Conservation (phyloP, 2,329 filamentous ascomycete genomes). For the Zymoseptoria tritici region DNA sequence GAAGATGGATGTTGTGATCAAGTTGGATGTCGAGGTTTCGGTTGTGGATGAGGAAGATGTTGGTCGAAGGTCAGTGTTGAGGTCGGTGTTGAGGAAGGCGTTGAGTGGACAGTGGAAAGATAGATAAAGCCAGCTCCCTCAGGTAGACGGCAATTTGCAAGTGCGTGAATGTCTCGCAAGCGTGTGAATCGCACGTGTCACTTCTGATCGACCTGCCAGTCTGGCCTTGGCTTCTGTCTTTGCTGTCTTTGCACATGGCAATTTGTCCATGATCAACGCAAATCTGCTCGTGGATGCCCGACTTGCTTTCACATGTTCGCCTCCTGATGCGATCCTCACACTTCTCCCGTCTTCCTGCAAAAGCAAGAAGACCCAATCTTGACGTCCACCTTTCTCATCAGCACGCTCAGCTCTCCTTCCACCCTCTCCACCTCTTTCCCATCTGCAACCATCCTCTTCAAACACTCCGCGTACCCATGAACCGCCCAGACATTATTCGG, state of each 20-base stretch:
- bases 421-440: constrained; percentile 43
- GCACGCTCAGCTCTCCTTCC: constrained; percentile 44
- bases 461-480: constrained; percentile 65
- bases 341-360: constrained; percentile 33
- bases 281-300: background rate
- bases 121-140: background rate
- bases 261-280: background rate
- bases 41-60: background rate
- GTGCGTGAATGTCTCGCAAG: background rate
- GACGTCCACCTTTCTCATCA: constrained; percentile 53
- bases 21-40: background rate
- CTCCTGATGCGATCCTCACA: background rate
- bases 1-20: too few relatives aligned
- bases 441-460: constrained; percentile 43
- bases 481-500: constrained; percentile 69
- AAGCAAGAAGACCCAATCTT: constrained; percentile 52
- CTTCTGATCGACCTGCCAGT: background rate
- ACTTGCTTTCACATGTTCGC: background rate
- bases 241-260: background rate
- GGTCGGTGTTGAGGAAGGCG: too few relatives aligned
- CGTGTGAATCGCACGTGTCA: background rate
- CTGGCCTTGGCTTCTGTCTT: background rate
- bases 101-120: background rate
- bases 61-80: background rate
- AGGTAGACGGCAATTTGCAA: background rate